Conservation (phyloP, 2,329 filamentous ascomycete genomes). For the Sclerotinia glacialis region DNA sequence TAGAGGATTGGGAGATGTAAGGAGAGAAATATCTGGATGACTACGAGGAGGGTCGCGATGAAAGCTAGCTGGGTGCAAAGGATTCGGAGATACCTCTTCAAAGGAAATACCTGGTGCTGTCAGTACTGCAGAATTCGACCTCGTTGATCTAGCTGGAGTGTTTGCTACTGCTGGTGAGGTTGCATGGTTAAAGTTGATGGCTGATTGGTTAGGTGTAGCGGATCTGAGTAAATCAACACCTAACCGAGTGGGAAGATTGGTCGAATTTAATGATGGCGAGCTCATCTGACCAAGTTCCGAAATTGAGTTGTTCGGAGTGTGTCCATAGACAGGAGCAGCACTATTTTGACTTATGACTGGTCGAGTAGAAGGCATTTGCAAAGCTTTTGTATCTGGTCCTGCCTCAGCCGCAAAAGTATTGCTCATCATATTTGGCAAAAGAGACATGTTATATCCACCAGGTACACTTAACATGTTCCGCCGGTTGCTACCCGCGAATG, state of each 20-base stretch:
- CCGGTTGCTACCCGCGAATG: neutral
- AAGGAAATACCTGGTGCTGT: too few species aligned
- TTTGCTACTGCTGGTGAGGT: neutral
- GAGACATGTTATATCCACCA: conserved; percentile 1
- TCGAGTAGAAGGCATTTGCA: neutral
- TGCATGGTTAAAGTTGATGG: neutral
- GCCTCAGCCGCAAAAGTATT: neutral
- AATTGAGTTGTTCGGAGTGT: neutral
- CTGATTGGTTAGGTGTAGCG: neutral
- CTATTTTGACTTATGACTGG: neutral
- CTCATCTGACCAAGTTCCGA: neutral
- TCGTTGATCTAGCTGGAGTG: neutral
- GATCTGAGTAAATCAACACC: neutral
- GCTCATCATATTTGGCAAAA: neutral
- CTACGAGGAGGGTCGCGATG: neutral
- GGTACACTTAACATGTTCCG: neutral
- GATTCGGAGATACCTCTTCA: neutral
- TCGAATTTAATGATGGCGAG: neutral
- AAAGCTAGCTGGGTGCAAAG: neutral
- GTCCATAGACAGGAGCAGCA: neutral
- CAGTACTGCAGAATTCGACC: neutral
- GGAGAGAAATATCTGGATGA: neutral
- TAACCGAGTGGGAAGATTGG: neutral
- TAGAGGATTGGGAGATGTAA: neutral
- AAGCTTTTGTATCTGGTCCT: neutral